Evolutionary conservation across 2,329 filamentous ascomycete species (phyloP).

Genomic region (Shiraia sp.): DNA sequence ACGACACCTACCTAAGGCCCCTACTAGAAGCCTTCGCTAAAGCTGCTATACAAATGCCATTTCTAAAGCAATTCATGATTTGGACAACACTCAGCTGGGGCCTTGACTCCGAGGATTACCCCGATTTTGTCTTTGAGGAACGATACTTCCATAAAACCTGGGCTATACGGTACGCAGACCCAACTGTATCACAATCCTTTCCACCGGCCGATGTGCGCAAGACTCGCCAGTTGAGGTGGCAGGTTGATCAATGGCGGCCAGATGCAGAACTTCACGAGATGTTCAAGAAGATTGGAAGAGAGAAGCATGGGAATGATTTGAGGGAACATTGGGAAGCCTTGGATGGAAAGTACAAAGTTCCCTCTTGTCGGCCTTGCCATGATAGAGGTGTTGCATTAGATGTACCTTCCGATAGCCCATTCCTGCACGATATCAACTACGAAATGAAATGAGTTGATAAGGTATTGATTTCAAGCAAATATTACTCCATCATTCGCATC

Average conservation of each 20-base stretch:
- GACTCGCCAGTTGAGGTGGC: constrained; percentile 10
- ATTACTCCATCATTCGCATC: too few species aligned
- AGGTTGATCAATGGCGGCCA: constrained; percentile 8
- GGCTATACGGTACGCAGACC: neutral
- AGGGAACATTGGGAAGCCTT: constrained; percentile 5
- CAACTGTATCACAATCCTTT: neutral
- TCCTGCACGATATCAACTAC: too few species aligned
- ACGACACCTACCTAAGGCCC: constrained; percentile 2
- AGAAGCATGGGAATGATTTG: constrained; percentile 1
- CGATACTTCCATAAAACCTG: neutral
- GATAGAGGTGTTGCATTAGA: too few species aligned
- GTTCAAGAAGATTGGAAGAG: constrained; percentile 6
- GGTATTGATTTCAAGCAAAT: too few species aligned
- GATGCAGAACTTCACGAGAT: neutral
- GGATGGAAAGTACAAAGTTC: too few species aligned
- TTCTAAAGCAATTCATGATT: constrained; percentile 4
- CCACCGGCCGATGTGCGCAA: neutral
- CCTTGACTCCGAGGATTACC: neutral
- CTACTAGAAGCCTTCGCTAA: constrained; percentile 14
- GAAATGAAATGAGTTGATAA: too few species aligned
- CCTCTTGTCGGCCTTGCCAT: too few species aligned
- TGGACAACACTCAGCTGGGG: constrained; percentile 6
- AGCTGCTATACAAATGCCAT: constrained; percentile 12
- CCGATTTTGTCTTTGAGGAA: neutral
- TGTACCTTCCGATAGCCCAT: too few species aligned